A percentile compares a stretch with the other conserved stretches of the same genome.
Conservation (phyloP, 2,329 filamentous ascomycete species). For the Amesomyces nigricolor region DNA sequence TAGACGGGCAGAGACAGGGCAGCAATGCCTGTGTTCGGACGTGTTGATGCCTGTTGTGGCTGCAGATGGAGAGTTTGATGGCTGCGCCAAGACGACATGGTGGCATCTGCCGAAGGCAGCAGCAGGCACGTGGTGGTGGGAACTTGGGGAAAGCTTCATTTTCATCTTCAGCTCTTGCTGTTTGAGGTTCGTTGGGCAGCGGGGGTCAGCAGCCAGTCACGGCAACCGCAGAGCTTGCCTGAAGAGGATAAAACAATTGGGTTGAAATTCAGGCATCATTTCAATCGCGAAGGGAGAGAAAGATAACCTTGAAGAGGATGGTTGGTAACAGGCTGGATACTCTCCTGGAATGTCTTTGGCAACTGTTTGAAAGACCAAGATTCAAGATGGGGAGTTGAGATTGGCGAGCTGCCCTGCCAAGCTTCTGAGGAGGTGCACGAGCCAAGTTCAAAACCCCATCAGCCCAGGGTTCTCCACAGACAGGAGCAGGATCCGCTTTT, state of each 20-base stretch:
- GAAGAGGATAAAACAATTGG: background rate
- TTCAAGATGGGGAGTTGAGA: no score
- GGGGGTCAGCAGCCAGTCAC: background rate
- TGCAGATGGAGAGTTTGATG: background rate
- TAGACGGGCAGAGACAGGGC: background rate
- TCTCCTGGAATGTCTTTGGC: no score
- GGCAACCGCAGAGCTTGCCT: background rate
- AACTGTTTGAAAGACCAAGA: no score
- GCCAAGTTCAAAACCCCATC: background rate
- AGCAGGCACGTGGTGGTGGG: slow-evolving; percentile 2
- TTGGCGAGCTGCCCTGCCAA: background rate
- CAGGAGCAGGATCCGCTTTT: no score
- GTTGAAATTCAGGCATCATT: no score
- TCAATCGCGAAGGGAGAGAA: no score
- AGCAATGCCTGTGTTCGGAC: background rate
- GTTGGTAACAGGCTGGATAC: no score
- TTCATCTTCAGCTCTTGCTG: no score
- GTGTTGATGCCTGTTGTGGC: slow-evolving; percentile 5
- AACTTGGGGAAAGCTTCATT: background rate
- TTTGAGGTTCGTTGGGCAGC: background rate
- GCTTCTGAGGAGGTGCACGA: background rate
- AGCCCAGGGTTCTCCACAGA: no score
- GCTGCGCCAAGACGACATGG: background rate
- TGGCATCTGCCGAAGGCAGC: background rate
- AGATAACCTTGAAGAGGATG: no score